Conservation (phyloP, 139 green algal species). For the Ettlia oleoabundans region DNA sequence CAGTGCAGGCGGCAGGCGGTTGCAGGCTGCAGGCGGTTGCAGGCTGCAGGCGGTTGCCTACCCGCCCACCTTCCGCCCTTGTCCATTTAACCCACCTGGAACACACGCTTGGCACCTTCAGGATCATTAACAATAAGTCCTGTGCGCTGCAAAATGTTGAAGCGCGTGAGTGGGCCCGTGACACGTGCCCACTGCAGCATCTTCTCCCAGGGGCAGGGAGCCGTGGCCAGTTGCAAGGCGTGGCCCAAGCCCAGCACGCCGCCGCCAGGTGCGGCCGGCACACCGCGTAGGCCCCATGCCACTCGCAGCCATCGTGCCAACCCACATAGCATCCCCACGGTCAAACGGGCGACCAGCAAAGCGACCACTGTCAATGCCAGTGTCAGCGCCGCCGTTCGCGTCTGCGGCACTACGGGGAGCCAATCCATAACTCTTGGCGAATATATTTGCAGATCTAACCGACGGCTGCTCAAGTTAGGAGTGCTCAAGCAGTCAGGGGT, state of each 20-base stretch:
- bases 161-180: constrained; percentile 57
- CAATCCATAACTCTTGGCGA: no score
- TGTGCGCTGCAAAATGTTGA: constrained; percentile 69
- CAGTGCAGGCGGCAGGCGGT: neutral
- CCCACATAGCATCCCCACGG: no score
- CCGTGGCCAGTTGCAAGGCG: constrained; percentile 32
- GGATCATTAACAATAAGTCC: constrained; percentile 76
- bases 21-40: neutral
- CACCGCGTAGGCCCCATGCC: neutral
- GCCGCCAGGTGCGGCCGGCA: constrained; percentile 39
- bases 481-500: no score
- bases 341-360: neutral
- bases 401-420: no score
- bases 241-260: constrained; percentile 43
- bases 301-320: constrained; percentile 39
- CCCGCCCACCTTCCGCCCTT: neutral
- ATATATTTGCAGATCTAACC: no score
- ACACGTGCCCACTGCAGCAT: constrained; percentile 75
- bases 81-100: constrained; percentile 58
- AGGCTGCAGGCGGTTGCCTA: neutral
- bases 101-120: constrained; percentile 78
- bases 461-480: no score
- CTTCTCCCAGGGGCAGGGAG: constrained; percentile 71
- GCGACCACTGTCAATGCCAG: neutral
- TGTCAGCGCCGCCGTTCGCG: no score